Percentiles rank a stretch among this genome's conserved stretches.
Conservation (phyloP, 352 stramenopile species). For the Phytophthora sp. region DNA sequence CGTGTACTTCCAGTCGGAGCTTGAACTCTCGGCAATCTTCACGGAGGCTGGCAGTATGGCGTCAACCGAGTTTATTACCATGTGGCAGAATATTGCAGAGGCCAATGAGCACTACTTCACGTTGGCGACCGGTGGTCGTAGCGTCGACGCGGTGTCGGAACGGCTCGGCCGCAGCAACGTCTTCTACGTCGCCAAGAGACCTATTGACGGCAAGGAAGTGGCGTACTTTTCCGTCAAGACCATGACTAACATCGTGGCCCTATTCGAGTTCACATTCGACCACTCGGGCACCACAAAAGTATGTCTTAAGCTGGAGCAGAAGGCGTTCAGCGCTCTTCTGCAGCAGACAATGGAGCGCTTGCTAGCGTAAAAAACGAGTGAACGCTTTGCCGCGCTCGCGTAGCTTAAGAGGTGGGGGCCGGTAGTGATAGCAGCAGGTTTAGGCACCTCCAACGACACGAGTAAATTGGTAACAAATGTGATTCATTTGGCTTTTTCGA, state of each 20-base stretch:
- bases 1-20: slow-evolving; percentile 96
- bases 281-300: slow-evolving; percentile 92
- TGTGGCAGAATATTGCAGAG: slow-evolving; percentile 97
- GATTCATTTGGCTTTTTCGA: slow-evolving; percentile 29
- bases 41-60: slow-evolving; percentile 88
- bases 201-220: slow-evolving; percentile 94
- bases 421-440: too few species aligned
- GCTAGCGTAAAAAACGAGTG: slow-evolving; percentile 49
- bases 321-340: slow-evolving; percentile 88
- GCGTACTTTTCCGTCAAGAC: slow-evolving; percentile 96
- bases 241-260: slow-evolving; percentile 91
- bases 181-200: slow-evolving; percentile 95
- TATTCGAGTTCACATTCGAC: slow-evolving; percentile 97
- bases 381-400: too few species aligned
- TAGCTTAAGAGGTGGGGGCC: background rate
- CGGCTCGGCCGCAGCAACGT: slow-evolving; percentile 90
- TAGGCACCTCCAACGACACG: slow-evolving; percentile 2
- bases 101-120: slow-evolving; percentile 95
- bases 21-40: slow-evolving; percentile 93
- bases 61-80: slow-evolving; percentile 93
- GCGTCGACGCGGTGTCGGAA: slow-evolving; percentile 89
- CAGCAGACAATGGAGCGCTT: slow-evolving; percentile 90
- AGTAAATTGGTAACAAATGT: slow-evolving; percentile 29
- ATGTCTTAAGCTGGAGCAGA: slow-evolving; percentile 95
- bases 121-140: slow-evolving; percentile 66